Conservation (phyloP, 2,329 filamentous ascomycete genomes). For the Colletotrichum trifolii region DNA sequence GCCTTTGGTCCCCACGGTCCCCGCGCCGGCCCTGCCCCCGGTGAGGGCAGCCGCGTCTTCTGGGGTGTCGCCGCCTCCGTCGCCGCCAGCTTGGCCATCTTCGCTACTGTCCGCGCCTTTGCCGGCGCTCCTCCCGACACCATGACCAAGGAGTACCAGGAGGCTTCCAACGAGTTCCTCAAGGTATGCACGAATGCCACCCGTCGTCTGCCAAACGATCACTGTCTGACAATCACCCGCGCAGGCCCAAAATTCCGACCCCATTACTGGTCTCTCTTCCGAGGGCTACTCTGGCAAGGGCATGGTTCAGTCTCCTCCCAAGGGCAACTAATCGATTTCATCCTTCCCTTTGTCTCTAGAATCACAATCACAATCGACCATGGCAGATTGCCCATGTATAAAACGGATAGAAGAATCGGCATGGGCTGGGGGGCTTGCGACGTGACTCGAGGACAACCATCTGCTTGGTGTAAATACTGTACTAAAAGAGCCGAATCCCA, state of each 20-base stretch:
- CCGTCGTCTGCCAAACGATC: background rate
- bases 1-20: constrained; percentile 97
- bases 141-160: constrained; percentile 98
- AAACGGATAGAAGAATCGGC: constrained; percentile 45
- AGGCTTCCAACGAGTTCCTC: constrained; percentile 93
- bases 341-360: constrained; percentile 36
- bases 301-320: constrained; percentile 77
- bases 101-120: constrained; percentile 76
- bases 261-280: constrained; percentile 84
- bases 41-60: constrained; percentile 83
- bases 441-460: constrained; percentile 42
- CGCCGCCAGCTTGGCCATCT: constrained; percentile 74
- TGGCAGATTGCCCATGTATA: constrained; percentile 47
- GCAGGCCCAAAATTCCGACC: constrained; percentile 85
- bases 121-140: constrained; percentile 81
- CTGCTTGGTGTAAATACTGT: constrained; percentile 56
- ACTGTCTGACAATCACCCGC: constrained; percentile 20
- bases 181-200: constrained; percentile 65
- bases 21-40: constrained; percentile 83
- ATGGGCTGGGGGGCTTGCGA: constrained; percentile 45
- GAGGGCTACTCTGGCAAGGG: constrained; percentile 83
- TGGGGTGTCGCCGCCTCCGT: constrained; percentile 78
- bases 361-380: constrained; percentile 37
- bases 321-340: constrained; percentile 54
- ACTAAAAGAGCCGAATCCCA: constrained; percentile 52